Percentiles rank a stretch among this genome's conserved stretches.
These are phyloP conservation scores for Amylocarpus encephaloides DNA, from an alignment of 2,329 filamentous ascomycete species.

Conservation along the genomic window DNA sequence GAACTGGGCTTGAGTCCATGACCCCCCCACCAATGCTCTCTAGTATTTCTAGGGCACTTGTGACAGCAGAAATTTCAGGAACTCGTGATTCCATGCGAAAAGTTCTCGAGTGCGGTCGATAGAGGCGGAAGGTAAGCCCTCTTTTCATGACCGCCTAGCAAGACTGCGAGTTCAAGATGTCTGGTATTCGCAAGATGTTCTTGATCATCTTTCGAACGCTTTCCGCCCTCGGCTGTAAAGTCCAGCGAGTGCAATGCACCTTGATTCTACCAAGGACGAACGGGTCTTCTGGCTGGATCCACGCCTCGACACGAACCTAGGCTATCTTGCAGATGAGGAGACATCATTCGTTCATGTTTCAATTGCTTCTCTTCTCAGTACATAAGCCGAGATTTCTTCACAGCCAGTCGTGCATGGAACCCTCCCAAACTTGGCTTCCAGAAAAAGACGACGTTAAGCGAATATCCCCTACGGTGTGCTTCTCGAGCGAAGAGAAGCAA, in stretches of 20 bases:
- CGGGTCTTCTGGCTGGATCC: constrained; percentile 2
- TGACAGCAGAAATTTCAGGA: too few species aligned
- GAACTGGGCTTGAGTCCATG: too few species aligned
- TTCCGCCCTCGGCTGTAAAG: too few species aligned
- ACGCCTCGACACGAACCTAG: background rate
- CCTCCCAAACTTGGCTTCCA: too few species aligned
- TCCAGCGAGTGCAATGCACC: too few species aligned
- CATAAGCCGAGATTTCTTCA: too few species aligned
- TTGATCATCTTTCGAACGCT: constrained; percentile 2
- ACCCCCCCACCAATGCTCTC: background rate
- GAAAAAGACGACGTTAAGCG: too few species aligned
- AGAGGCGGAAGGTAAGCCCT: background rate
- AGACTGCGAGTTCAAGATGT: constrained; percentile 5
- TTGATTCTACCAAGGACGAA: constrained; percentile 1
- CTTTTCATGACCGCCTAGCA: constrained; percentile 6
- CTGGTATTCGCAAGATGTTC: constrained; percentile 2
- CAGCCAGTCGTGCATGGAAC: too few species aligned
- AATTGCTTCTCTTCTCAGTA: too few species aligned
- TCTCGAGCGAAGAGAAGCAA: too few species aligned
- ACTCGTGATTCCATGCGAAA: constrained; percentile 4
- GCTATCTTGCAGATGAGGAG: constrained; percentile 3
- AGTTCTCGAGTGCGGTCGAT: constrained; percentile 1
- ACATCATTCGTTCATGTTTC: too few species aligned
- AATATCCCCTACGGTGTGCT: too few species aligned
- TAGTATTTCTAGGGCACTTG: background rate